Base-by-base conservation (phyloP, 495 filamentous ascomycete genomes). In the Podospora pseudocomata region DNA sequence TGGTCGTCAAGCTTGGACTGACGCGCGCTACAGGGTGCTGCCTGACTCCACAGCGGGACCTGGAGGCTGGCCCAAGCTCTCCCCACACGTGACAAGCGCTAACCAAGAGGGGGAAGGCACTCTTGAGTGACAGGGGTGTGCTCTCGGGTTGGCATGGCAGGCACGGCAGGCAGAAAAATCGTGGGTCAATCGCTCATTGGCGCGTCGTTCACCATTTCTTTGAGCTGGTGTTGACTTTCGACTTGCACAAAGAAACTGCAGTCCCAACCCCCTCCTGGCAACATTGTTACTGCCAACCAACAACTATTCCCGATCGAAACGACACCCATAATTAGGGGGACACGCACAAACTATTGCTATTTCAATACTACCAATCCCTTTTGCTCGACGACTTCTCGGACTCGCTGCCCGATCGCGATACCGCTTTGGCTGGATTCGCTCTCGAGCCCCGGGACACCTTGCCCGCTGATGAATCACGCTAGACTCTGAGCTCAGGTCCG, bases 51-150 rank as follows among this genome's bases (percentile, higher is more conserved):
- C 69, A 39, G 27, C 19, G 20, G 28, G 30, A 56, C 60, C 49
- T 34, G 1, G 26, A 18, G 18, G 20, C 1, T 65, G 75, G 74
- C 76, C 74, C 73, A 77, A 78, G 76, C 73, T 78, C 71, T 73
- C 55, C 60, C 61, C 60, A 64, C 72, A 74, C 73, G 73, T 75
- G 73, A 74, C 65, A 9, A 7, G 5, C 15, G 62, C 70, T 73
- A 65, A 23, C 68, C 63, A 20, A 49, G 63, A 65, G 34, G 27
- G 30, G 65, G 70, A 63, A 68, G 68, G 60, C 61, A 65, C 68
- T 68, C 57, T 59, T 18, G 15, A 64, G 16, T 55, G 30, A 11
- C 60, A 32, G 63, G 60, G 63, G 54, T 34, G 63, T 32, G 54
- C 72, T 65, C 63, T 68, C 49, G 9, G 67, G 65, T 63, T 67